Percentiles rank a stretch among this genome's conserved stretches.
Evolutionary conservation across 2,329 filamentous ascomycete species (phyloP).

Genomic region (Ophiocordyceps camponoti-floridani): DNA sequence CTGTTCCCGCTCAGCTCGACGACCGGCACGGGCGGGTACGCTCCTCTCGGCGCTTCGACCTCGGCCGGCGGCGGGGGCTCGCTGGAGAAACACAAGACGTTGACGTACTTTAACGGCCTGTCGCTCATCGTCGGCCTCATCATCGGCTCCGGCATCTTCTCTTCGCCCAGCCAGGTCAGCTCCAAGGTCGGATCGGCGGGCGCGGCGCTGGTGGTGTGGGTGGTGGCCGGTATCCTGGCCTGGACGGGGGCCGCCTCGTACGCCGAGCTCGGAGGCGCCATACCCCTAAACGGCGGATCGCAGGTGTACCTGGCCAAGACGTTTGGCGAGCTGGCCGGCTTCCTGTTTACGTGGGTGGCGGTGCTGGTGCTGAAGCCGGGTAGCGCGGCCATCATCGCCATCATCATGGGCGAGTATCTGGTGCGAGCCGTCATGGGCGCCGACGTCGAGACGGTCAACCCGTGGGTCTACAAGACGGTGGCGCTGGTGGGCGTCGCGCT

Average conservation of each 20-base stretch:
- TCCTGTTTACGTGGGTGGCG: constrained; percentile 92
- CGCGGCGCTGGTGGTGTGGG: constrained; percentile 80
- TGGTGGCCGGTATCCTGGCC: constrained; percentile 74
- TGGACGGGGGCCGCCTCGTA: constrained; percentile 96
- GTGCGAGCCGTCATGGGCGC: constrained; percentile 73
- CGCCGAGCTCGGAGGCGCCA: constrained; percentile 87
- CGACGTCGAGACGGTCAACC: constrained; percentile 63
- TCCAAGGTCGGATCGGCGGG: constrained; percentile 80
- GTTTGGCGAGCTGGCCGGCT: constrained; percentile 82
- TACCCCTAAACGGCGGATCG: constrained; percentile 84
- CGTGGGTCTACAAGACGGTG: constrained; percentile 82
- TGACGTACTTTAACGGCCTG: constrained; percentile 87
- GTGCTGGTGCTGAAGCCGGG: constrained; percentile 90
- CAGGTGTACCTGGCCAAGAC: constrained; percentile 94
- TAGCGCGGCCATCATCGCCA: constrained; percentile 81
- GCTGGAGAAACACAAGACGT: constrained; percentile 83
- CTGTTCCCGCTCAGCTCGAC: constrained; percentile 85
- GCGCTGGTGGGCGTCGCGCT: constrained; percentile 57
- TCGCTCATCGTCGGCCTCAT: constrained; percentile 84
- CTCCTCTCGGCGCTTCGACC: constrained; percentile 64
- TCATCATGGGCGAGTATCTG: constrained; percentile 97
- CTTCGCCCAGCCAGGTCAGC: constrained; percentile 83
- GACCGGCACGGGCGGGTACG: constrained; percentile 53
- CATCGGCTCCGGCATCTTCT: constrained; percentile 94
- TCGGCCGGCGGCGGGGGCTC: constrained; percentile 39